phyloP scores from a whole-genome alignment of 2,329 filamentous ascomycete species.

The Metarhizium humberi region DNA sequence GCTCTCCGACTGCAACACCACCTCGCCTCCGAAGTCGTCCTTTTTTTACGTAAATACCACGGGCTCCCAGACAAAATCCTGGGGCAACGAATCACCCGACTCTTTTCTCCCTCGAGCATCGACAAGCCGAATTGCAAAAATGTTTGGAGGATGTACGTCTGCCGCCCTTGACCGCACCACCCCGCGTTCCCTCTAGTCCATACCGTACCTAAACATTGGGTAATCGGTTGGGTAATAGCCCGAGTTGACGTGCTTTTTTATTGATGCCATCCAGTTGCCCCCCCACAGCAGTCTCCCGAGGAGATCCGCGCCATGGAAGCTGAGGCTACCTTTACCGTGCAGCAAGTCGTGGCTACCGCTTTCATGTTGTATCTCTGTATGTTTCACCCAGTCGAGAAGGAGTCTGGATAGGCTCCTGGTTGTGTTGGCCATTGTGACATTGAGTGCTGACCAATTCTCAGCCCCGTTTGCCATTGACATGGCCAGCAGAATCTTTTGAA shows the following conservation, averaged over 20 bases:
- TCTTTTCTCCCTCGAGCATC: background rate
- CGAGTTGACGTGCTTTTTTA: conserved; percentile 5
- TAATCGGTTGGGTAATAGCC: conserved; percentile 8
- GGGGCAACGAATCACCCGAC: background rate
- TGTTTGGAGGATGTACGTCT: conserved; percentile 32
- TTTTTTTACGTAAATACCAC: conserved; percentile 13
- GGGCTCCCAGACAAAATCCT: background rate
- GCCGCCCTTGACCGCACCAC: background rate
- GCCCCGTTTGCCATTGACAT: conserved; percentile 51
- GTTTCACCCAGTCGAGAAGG: conserved; percentile 18
- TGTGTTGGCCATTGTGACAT: background rate
- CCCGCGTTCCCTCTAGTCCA: background rate
- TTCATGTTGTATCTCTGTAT: conserved; percentile 69
- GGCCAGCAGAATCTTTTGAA: conserved; percentile 32
- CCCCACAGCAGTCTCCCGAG: conserved; percentile 59
- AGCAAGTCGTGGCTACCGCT: conserved; percentile 56
- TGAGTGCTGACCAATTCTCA: conserved; percentile 17
- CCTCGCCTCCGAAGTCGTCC: conserved; percentile 12
- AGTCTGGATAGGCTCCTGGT: background rate
- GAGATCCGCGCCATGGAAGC: conserved; percentile 63
- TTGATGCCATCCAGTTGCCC: conserved; percentile 39
- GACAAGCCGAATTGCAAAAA: conserved; percentile 5
- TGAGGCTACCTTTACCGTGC: conserved; percentile 57
- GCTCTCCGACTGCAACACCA: background rate
- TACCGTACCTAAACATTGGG: background rate